phyloP scores from a whole-genome alignment of 352 stramenopile genomes.

The Pythium utonaiense region DNA sequence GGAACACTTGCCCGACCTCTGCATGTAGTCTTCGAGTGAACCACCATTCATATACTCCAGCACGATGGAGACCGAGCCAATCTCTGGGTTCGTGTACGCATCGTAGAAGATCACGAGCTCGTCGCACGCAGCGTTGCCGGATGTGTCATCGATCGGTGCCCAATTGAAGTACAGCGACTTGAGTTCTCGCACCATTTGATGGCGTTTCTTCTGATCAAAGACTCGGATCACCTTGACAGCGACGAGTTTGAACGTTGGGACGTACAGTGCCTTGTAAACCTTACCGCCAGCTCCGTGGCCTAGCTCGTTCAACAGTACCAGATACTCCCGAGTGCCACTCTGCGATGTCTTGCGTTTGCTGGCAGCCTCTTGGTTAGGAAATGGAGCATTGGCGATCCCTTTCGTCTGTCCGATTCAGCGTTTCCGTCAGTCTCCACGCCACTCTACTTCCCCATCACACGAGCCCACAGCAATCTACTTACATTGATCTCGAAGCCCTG shows the following conservation, averaged over 20 bases:
- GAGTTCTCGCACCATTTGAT: constrained; percentile 86
- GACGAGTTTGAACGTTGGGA: constrained; percentile 86
- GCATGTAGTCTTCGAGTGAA: constrained; percentile 79
- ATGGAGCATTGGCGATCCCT: constrained; percentile 69
- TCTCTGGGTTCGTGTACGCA: constrained; percentile 87
- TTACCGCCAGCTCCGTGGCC: constrained; percentile 84
- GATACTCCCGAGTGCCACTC: constrained; percentile 57
- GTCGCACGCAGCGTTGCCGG: constrained; percentile 47
- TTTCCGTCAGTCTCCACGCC: not conserved
- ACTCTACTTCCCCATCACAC: no score
- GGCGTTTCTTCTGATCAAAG: constrained; percentile 84
- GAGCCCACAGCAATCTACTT: not conserved
- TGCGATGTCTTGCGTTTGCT: constrained; percentile 14
- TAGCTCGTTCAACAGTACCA: constrained; percentile 68
- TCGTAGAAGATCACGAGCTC: constrained; percentile 91
- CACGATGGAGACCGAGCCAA: constrained; percentile 89
- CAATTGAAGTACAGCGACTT: constrained; percentile 85
- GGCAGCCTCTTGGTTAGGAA: constrained; percentile 29
- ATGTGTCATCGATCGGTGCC: constrained; percentile 52
- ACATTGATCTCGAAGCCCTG: constrained; percentile 87
- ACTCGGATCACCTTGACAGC: constrained; percentile 89
- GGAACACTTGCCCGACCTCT: constrained; percentile 33
- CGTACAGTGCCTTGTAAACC: constrained; percentile 88
- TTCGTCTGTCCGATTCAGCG: constrained; percentile 41
- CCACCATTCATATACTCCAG: constrained; percentile 94